Evolutionary conservation across 257 asterid species (phyloP), one percentile per base, ranked within the genome.

Genomic region (Scutellaria minor): DNA sequence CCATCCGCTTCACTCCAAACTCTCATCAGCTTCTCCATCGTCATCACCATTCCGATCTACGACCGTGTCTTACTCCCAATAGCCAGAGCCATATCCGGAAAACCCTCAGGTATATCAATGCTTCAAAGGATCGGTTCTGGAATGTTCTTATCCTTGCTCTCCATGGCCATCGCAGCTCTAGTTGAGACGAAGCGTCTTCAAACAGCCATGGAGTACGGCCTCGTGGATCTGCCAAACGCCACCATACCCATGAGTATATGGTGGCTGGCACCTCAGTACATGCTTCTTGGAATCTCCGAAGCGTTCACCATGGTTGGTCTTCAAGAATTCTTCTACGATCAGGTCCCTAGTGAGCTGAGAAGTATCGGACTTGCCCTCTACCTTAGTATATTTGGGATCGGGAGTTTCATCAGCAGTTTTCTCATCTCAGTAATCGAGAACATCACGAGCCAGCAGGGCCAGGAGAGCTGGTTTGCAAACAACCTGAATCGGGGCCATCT

Each of bases 281-380:
- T 77, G 42, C 51, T 85, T 14, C 76, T 74, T 3, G 92, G 96
- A 51, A 66, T 87, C 10, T 74, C 91, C 0, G 91, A 90, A 7
- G 85, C 72, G 0, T 85, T 88, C 63, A 64, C 88, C 1, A 50
- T 73, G 70, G 80, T 90, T 8, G 97, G 97, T 20, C 82, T 88
- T 42, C 93, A 90, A 63, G 90, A 88, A 41, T 83, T 90, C 31
- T 88, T 88, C 86, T 90, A 88, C 41, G 86, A 90, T 66, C 91
- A 85, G 54, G 87, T 87, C 24, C 90, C 96, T 0, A 66, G 27
- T 1, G 90, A 86, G 15, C 12, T 90, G 73, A 90, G 67, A 75
- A 85, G 91, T 9, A 61, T 83, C 0, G 93, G 96, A 6, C 83
- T 88, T 18, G 77, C 96, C 71, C 64, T 90, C 1, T 86, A 72